Base-by-base conservation (phyloP, 768 basidiomycete genomes). In the Daedalea quercina region DNA sequence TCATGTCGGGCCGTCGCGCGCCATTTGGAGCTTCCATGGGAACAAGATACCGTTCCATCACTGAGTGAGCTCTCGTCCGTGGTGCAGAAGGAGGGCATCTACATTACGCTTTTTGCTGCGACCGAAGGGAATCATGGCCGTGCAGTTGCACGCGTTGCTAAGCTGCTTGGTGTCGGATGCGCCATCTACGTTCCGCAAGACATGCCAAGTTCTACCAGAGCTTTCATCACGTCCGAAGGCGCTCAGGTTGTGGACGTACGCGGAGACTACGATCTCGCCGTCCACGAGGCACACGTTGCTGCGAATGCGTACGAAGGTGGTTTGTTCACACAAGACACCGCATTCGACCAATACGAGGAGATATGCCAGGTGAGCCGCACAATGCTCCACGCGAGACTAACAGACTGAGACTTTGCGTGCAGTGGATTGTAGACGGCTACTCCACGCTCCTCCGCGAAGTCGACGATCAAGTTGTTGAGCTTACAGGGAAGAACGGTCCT, bases 351-450 rank as follows among this genome's bases (percentile, higher is more conserved):
- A 4, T 51, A 51, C 34, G 26, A 24, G 20, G 50, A 51, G 8
- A 51, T 43, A 6, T 22, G 34, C 9, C 25, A 51, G 50, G 50
- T 51, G 6, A n/a, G 34, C 19, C 19, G 33, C 12, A 22, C 3
- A 15, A 15, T 15, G 13, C 25, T 28, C 31, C 8, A 31, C 17
- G 25, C 17, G 19, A 47, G 6, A 31, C 26, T 17, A 22, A 47
- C 3, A 33, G 8, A 9, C 8, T 15, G 9, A 47, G 26, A 24
- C 25, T 7, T 11, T 12, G n/a, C 9, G n/a, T 19, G 17, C 40
- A 51, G 50, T 51, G 50, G 50, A 43, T 51, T 31, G 50, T 51
- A 19, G 50, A 51, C 19, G 50, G 50, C 12, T 51, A 51, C 24
- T 51, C 50, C 24, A 51, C 50, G 2, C 24, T 51, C 22, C 24